Percentiles rank a stretch among this genome's conserved stretches.
Evolutionary conservation across 139 green algal species (phyloP).

Genomic region (Haematococcus sp.): DNA sequence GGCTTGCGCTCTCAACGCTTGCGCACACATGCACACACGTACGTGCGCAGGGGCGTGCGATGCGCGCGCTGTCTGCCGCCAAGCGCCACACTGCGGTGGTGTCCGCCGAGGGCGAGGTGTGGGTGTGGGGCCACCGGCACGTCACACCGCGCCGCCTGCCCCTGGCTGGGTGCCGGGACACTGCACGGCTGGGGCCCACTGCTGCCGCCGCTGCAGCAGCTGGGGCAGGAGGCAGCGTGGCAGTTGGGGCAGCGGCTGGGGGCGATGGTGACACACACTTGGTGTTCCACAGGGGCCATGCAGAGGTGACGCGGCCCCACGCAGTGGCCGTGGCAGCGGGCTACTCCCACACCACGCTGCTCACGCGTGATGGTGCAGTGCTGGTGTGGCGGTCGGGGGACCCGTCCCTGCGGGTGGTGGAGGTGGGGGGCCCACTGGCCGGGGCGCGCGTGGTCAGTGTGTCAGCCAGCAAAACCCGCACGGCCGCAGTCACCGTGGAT

Average conservation of each 20-base stretch:
- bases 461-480: slow-evolving; percentile 85
- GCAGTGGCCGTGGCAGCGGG: slow-evolving; percentile 68
- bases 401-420: slow-evolving; percentile 36
- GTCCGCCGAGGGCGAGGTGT: slow-evolving; percentile 75
- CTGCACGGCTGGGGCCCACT: slow-evolving; percentile 7
- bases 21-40: no score
- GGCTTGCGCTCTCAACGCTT: no score
- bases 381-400: slow-evolving; percentile 71
- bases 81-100: slow-evolving; percentile 90
- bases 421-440: slow-evolving; percentile 67
- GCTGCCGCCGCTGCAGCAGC: slow-evolving; percentile 14
- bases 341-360: slow-evolving; percentile 55
- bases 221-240: neutral
- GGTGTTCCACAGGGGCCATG: slow-evolving; percentile 69
- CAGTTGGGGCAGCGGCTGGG: neutral
- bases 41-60: slow-evolving; percentile 42
- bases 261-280: slow-evolving; percentile 6
- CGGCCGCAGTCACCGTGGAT: slow-evolving; percentile 68
- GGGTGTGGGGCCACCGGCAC: slow-evolving; percentile 77
- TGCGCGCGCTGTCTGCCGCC: slow-evolving; percentile 69
- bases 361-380: slow-evolving; percentile 68
- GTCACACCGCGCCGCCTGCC: slow-evolving; percentile 54
- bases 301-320: slow-evolving; percentile 58
- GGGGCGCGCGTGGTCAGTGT: slow-evolving; percentile 25
- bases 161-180: slow-evolving; percentile 55